Conservation (phyloP, 2,329 filamentous ascomycete genomes). For the Hypoxylon sp. region DNA sequence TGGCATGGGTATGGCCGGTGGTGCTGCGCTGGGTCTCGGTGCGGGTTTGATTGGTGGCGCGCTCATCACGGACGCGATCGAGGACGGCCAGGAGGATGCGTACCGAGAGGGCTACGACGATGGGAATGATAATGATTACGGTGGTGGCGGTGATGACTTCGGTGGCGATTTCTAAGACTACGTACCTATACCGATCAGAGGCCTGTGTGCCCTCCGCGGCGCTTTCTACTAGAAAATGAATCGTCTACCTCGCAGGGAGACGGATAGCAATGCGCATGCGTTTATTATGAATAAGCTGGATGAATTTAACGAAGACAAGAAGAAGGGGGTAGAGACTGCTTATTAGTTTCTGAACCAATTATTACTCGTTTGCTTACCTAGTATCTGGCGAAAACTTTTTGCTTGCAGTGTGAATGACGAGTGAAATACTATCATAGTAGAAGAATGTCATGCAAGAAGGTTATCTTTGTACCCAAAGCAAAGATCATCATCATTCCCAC, state of each 20-base stretch:
- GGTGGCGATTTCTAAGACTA: slow-evolving; percentile 51
- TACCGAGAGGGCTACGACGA: slow-evolving; percentile 67
- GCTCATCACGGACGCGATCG: slow-evolving; percentile 72
- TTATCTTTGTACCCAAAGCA: no score
- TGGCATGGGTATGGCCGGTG: slow-evolving; percentile 74
- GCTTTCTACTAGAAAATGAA: background rate
- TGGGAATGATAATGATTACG: slow-evolving; percentile 50
- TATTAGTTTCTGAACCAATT: no score
- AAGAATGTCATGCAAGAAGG: no score
- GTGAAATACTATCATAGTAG: no score
- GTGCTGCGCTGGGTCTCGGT: slow-evolving; percentile 79
- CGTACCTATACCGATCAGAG: background rate
- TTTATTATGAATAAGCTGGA: slow-evolving; percentile 14
- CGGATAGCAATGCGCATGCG: background rate
- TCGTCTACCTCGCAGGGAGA: no score
- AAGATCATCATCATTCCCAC: no score
- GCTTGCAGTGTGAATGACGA: no score
- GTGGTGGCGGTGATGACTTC: slow-evolving; percentile 47
- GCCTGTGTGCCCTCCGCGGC: background rate
- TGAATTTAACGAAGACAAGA: no score
- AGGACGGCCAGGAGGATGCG: slow-evolving; percentile 68
- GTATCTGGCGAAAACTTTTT: no score
- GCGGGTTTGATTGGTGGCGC: slow-evolving; percentile 83
- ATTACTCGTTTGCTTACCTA: no score
- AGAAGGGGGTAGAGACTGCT: no score